Evolutionary conservation across 2,329 filamentous ascomycete genomes (phyloP).

Genomic region (Arthrobotrys megalospora): DNA sequence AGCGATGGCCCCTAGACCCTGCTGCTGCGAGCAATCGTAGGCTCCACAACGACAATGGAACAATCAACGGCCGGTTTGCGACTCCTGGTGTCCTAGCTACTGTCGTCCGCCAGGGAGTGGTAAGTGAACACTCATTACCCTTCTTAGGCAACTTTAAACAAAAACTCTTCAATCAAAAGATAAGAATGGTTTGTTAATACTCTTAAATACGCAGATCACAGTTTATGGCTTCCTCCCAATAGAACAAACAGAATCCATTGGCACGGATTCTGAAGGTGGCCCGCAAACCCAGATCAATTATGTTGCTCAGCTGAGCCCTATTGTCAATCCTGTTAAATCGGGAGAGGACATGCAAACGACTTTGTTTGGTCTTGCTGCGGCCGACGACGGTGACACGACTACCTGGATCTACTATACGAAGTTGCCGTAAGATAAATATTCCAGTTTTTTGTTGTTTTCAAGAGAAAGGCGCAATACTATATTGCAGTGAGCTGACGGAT

Average conservation of each 20-base stretch:
- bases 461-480: no score
- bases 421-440: not conserved
- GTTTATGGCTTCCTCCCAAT: constrained; percentile 6
- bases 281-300: not conserved
- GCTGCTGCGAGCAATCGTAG: constrained; percentile 2
- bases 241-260: not conserved
- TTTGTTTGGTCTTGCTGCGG: constrained; percentile 4
- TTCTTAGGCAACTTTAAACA: no score
- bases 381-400: not conserved
- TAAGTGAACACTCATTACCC: not conserved
- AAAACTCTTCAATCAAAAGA: not conserved
- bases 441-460: no score
- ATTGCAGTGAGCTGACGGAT: no score
- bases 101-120: constrained; percentile 17
- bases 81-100: constrained; percentile 9
- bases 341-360: constrained; percentile 22
- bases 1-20: constrained; percentile 10
- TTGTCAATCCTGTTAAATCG: constrained; percentile 9
- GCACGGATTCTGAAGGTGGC: not conserved
- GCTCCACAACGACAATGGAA: constrained; percentile 5
- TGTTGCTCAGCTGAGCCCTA: constrained; percentile 16
- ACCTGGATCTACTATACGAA: constrained; percentile 20
- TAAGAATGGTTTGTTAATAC: not conserved
- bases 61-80: not conserved
- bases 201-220: constrained; percentile 2